Percentiles rank a stretch among this genome's conserved stretches.
Evolutionary conservation across 108 stramenopile species (phyloP).

Genomic region (Cyclotella cryptica): DNA sequence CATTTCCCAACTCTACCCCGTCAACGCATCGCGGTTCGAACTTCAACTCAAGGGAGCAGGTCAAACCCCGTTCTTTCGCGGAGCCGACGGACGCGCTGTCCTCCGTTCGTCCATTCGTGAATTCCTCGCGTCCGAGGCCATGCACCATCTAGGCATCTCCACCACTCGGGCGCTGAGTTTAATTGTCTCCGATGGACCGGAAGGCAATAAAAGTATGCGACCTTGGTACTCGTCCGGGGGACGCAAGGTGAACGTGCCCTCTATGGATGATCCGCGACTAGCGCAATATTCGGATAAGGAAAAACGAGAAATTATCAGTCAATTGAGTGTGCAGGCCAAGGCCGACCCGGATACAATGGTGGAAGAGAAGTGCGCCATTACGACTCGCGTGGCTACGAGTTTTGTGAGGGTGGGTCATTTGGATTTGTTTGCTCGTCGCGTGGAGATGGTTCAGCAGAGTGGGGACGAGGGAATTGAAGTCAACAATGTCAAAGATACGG

Average conservation of each 20-base stretch:
- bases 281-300: conserved; percentile 61
- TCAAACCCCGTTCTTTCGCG: conserved; percentile 93
- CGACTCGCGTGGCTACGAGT: conserved; percentile 78
- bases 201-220: conserved; percentile 58
- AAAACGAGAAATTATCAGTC: conserved; percentile 67
- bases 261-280: conserved; percentile 79
- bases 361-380: conserved; percentile 87
- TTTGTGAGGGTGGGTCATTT: conserved; percentile 91
- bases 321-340: conserved; percentile 58
- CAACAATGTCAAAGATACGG: conserved; percentile 31
- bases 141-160: conserved; percentile 89
- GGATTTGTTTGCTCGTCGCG: conserved; percentile 73
- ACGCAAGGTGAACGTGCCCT: conserved; percentile 41
- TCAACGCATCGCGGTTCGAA: conserved; percentile 62
- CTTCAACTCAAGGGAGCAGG: conserved; percentile 98
- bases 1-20: neutral
- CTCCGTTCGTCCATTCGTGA: conserved; percentile 93
- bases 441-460: conserved; percentile 48
- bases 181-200: conserved; percentile 59
- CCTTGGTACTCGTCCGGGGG: conserved; percentile 76
- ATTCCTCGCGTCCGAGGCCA: conserved; percentile 94
- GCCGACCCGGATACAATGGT: conserved; percentile 84
- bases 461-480: conserved; percentile 2
- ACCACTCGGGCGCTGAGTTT: conserved; percentile 91
- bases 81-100: conserved; percentile 97